Evolutionary conservation across 2,329 filamentous ascomycete genomes (phyloP).

Genomic region (Trematosphaeria pertusa): DNA sequence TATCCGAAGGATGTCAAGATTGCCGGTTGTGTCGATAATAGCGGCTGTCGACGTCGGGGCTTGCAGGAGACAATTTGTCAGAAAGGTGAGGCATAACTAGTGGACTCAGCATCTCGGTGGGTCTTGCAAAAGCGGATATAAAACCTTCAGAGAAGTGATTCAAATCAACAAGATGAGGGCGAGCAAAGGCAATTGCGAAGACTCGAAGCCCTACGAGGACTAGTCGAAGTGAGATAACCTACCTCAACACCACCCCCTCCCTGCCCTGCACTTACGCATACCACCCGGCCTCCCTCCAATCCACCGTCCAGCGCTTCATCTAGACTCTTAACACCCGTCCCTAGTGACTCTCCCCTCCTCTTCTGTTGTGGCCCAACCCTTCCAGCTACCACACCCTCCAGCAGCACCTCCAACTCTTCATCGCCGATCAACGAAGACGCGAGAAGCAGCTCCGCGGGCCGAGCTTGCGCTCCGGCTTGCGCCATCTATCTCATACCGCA

Average conservation of each 20-base stretch:
- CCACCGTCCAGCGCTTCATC: slow-evolving; percentile 49
- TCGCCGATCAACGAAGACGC: slow-evolving; percentile 23
- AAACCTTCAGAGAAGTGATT: no score
- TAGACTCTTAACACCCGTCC: slow-evolving; percentile 35
- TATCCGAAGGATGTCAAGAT: slow-evolving; percentile 53
- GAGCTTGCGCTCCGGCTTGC: neutral
- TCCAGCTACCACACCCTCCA: slow-evolving; percentile 13
- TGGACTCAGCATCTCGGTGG: neutral
- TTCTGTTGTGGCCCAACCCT: neutral
- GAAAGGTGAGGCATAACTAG: slow-evolving; percentile 42
- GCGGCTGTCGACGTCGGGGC: slow-evolving; percentile 40
- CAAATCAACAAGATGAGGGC: no score
- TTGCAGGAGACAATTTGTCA: slow-evolving; percentile 49
- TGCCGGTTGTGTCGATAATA: slow-evolving; percentile 55
- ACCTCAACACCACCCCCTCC: slow-evolving; percentile 31
- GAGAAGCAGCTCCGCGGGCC: slow-evolving; percentile 24
- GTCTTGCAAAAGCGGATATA: no score
- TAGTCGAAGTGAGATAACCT: slow-evolving; percentile 12
- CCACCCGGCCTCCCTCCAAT: slow-evolving; percentile 42
- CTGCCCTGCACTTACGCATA: slow-evolving; percentile 45
- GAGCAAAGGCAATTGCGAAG: no score
- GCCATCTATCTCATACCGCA: no score
- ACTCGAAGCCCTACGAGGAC: no score
- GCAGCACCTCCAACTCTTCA: slow-evolving; percentile 23
- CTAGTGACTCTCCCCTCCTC: slow-evolving; percentile 13